Percentiles rank a stretch among this genome's conserved stretches.
phyloP scores from a whole-genome alignment of 768 basidiomycete species.

The Mycena kentingensis region DNA sequence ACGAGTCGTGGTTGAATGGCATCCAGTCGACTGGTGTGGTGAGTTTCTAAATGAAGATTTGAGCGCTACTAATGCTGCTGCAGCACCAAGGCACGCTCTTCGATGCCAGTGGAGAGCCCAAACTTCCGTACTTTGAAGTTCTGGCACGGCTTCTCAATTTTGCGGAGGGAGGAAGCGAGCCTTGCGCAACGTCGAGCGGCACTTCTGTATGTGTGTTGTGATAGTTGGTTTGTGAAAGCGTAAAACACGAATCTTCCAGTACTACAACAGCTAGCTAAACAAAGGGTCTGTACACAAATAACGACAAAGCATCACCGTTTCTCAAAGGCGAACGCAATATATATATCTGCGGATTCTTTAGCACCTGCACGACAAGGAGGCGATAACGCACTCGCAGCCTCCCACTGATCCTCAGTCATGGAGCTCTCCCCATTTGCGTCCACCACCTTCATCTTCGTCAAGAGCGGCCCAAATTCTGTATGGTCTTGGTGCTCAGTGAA shows the following conservation, averaged over 20 bases:
- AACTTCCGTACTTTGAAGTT: conserved; percentile 20
- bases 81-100: conserved; percentile 20
- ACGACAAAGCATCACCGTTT: conserved; percentile 45
- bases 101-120: conserved; percentile 11
- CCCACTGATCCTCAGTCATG: conserved; percentile 97
- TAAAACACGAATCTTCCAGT: too few species aligned
- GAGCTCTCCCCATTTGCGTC: conserved; percentile 82
- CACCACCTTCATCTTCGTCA: conserved; percentile 91
- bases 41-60: background rate
- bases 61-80: background rate
- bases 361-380: background rate
- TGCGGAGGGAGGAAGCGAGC: conserved; percentile 12
- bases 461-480: conserved; percentile 77
- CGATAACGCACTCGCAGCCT: conserved; percentile 87
- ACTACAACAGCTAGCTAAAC: conserved; percentile 2
- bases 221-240: too few species aligned
- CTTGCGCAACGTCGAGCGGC: conserved; percentile 14
- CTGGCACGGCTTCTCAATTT: conserved; percentile 19
- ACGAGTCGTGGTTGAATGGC: conserved; percentile 18
- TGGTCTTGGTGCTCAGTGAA: conserved; percentile 80
- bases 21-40: conserved; percentile 6
- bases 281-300: conserved; percentile 5
- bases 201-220: conserved; percentile 14
- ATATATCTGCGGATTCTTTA: conserved; percentile 67
- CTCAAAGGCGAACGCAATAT: conserved; percentile 90